Percentiles rank a stretch among this genome's conserved stretches.
phyloP scores from a whole-genome alignment of 2,329 filamentous ascomycete species.

The Colletotrichum noveboracense region DNA sequence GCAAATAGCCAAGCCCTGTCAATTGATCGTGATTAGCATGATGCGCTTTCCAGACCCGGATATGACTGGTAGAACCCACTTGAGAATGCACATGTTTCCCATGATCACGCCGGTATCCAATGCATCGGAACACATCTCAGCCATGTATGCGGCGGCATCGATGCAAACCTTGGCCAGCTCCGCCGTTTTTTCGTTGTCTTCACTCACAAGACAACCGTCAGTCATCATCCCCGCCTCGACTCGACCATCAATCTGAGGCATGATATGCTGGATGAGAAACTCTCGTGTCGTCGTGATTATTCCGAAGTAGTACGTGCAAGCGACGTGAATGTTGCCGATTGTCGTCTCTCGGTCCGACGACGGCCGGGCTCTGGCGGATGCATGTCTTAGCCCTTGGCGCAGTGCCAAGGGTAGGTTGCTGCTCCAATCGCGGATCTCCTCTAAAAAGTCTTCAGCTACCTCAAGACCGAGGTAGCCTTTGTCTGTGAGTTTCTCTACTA shows the following conservation, averaged over 20 bases:
- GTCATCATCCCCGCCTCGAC: conserved; percentile 26
- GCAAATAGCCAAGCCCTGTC: too few relatives aligned
- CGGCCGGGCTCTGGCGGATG: neutral
- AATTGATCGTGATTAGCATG: too few relatives aligned
- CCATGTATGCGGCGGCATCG: conserved; percentile 59
- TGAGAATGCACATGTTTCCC: conserved; percentile 64
- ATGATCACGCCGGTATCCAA: conserved; percentile 47
- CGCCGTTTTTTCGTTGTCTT: neutral
- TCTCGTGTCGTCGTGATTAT: conserved; percentile 62
- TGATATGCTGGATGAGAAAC: conserved; percentile 56
- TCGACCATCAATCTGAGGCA: conserved; percentile 31
- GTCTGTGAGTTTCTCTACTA: conserved; percentile 46
- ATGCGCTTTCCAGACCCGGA: too few relatives aligned
- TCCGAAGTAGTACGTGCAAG: conserved; percentile 63
- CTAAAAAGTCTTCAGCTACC: conserved; percentile 44
- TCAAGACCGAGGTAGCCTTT: conserved; percentile 35
- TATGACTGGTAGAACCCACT: conserved; percentile 42
- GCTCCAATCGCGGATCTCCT: conserved; percentile 50
- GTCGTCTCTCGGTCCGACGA: conserved; percentile 32
- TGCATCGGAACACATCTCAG: conserved; percentile 57
- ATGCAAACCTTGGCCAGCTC: conserved; percentile 57
- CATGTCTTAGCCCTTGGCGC: conserved; percentile 25
- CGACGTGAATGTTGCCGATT: conserved; percentile 58
- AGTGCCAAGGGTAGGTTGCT: conserved; percentile 43
- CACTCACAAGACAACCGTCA: conserved; percentile 22